These are phyloP conservation scores for Ocimum tenuiflorum DNA, from an alignment of 257 asterid genomes.

Conservation along the genomic window DNA sequence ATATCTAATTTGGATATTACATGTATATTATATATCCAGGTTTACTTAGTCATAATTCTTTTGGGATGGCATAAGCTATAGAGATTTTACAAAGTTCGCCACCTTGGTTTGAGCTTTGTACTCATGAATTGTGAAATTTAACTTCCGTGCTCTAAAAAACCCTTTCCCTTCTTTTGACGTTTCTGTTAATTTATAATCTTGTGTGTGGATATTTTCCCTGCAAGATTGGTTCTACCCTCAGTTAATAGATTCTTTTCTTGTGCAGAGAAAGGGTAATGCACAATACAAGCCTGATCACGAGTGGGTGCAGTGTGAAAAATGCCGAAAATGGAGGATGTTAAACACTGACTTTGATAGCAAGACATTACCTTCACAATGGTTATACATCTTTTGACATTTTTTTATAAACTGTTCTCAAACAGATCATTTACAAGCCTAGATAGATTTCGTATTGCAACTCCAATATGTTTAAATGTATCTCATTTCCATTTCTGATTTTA, in stretches of 20 bases:
- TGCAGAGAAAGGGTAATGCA: constrained; percentile 43
- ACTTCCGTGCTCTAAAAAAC: not conserved
- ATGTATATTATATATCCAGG: too few species aligned
- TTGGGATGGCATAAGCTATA: too few species aligned
- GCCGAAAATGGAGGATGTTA: constrained; percentile 78
- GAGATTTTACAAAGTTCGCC: too few species aligned
- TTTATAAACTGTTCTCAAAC: too few species aligned
- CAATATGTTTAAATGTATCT: not conserved
- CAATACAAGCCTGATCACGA: constrained; percentile 58
- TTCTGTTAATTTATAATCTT: not conserved
- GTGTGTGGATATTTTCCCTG: not conserved
- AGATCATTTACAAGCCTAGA: not conserved
- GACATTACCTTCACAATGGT: constrained; percentile 68
- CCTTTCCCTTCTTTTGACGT: not conserved
- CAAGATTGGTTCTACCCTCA: constrained; percentile 5
- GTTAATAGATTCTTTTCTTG: constrained; percentile 18
- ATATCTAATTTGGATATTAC: too few species aligned
- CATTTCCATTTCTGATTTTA: not conserved
- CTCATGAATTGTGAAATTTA: not conserved
- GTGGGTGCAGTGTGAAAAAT: constrained; percentile 84
- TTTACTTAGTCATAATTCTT: too few species aligned
- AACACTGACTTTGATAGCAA: constrained; percentile 41
- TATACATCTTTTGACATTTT: constrained; percentile 1
- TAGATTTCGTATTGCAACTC: not conserved
- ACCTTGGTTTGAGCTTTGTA: not conserved